These are phyloP conservation scores for Anisodus tanguticus DNA, from an alignment of 257 asterid genomes.

Conservation along the genomic window DNA sequence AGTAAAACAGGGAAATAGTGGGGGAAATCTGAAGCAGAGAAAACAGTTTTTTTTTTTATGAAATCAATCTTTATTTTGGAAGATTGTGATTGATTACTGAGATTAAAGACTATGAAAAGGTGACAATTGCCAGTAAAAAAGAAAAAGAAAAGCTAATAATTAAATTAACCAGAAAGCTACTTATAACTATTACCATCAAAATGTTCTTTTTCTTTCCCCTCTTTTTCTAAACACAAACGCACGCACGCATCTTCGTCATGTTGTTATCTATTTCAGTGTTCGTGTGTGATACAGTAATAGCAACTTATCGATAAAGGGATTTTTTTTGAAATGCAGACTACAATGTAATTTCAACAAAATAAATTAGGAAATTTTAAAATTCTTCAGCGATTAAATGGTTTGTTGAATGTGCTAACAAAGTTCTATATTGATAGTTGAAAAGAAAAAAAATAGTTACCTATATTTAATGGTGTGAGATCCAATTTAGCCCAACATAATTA, in stretches of 20 bases:
- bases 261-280: constrained; percentile 8
- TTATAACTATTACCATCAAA: constrained; percentile 15
- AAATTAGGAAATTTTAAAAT: neutral
- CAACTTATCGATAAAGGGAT: constrained; percentile 19
- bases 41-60: constrained; percentile 50
- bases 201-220: neutral
- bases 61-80: constrained; percentile 52
- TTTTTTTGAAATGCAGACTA: neutral
- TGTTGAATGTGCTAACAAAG: no score
- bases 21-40: constrained; percentile 45
- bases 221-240: neutral
- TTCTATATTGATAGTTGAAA: no score
- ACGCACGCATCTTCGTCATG: constrained; percentile 18
- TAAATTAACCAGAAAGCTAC: neutral
- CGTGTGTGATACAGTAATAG: constrained; percentile 7
- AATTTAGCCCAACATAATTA: no score
- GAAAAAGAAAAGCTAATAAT: neutral
- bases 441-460: no score
- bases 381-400: neutral
- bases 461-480: no score
- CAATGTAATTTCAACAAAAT: neutral
- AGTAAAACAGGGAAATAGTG: constrained; percentile 33
- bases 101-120: constrained; percentile 43
- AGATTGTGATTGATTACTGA: constrained; percentile 45
- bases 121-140: constrained; percentile 30